Conservation (phyloP, 768 basidiomycete genomes). For the Serendipita vermifera region DNA sequence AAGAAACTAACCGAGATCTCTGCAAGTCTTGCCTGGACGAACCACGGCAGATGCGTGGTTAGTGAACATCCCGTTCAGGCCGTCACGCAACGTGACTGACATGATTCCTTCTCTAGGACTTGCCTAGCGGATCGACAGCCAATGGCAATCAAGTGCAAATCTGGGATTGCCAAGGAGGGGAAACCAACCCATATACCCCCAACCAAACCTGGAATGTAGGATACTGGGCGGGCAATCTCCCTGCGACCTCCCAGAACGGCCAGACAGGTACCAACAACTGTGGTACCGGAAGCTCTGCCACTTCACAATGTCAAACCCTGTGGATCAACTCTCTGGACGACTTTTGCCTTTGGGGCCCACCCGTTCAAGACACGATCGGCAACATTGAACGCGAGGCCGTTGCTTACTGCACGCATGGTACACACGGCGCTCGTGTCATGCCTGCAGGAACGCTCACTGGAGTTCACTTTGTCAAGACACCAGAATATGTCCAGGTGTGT, state of each 20-base stretch:
- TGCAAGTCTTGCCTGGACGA: constrained; percentile 24
- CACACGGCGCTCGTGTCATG: constrained; percentile 31
- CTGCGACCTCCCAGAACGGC: constrained; percentile 34
- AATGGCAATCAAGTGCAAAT: constrained; percentile 33
- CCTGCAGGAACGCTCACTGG: constrained; percentile 30
- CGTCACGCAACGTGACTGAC: too few relatives aligned
- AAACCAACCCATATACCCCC: constrained; percentile 26
- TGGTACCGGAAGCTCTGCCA: constrained; percentile 40
- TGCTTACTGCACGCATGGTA: constrained; percentile 38
- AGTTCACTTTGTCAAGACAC: constrained; percentile 34
- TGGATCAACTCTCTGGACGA: constrained; percentile 5
- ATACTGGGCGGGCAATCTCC: constrained; percentile 30
- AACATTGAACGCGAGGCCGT: constrained; percentile 47
- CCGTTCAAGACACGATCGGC: constrained; percentile 42
- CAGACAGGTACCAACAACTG: constrained; percentile 57
- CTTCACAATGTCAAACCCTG: constrained; percentile 49
- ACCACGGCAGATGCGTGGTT: constrained; percentile 36
- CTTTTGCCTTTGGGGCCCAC: constrained; percentile 18
- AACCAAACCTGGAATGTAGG: constrained; percentile 36
- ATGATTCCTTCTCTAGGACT: constrained; percentile 42
- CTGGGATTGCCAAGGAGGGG: constrained; percentile 31
- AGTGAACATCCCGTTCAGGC: too few relatives aligned
- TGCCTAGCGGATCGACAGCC: constrained; percentile 29
- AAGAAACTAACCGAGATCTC: neutral
- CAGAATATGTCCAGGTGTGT: constrained; percentile 29